Evolutionary conservation across 345 rosid species (phyloP).

Genomic region (Fremontodendron californicum): DNA sequence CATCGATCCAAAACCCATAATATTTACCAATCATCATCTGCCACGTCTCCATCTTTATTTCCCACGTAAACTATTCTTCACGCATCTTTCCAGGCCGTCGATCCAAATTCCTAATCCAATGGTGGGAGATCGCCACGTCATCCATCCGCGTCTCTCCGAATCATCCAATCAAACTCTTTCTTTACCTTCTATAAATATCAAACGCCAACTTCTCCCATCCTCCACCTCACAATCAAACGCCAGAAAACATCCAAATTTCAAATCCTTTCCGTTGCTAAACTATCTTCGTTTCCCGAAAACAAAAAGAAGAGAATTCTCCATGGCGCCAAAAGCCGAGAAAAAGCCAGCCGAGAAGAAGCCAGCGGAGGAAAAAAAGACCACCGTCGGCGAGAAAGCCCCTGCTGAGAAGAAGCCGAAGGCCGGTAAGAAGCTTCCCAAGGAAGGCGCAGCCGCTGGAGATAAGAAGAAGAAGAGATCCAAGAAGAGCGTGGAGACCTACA

Average conservation of each 20-base stretch:
- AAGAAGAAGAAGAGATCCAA: slow-evolving; percentile 66
- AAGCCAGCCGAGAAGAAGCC: slow-evolving; percentile 33
- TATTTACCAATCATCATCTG: not conserved
- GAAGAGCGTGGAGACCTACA: slow-evolving; percentile 70
- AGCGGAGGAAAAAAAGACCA: slow-evolving; percentile 11
- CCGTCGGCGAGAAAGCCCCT: slow-evolving; percentile 41
- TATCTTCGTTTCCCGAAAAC: too few relatives aligned
- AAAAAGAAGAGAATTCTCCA: not conserved
- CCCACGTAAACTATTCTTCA: not conserved
- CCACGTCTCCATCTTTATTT: not conserved
- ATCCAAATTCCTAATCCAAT: not conserved
- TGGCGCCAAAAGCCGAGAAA: slow-evolving; percentile 34
- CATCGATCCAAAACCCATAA: not conserved
- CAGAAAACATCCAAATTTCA: not conserved
- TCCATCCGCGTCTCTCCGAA: not conserved
- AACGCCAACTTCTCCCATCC: not conserved
- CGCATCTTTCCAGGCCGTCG: not conserved
- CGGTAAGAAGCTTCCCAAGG: slow-evolving; percentile 73
- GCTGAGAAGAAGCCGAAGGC: slow-evolving; percentile 85
- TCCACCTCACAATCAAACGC: not conserved
- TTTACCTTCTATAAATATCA: not conserved
- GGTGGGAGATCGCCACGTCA: not conserved
- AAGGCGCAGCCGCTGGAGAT: slow-evolving; percentile 46
- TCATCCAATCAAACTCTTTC: not conserved
- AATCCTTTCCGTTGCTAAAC: not conserved